Base-by-base conservation (phyloP, 805 yeast species). In the Kazachstania africana region DNA sequence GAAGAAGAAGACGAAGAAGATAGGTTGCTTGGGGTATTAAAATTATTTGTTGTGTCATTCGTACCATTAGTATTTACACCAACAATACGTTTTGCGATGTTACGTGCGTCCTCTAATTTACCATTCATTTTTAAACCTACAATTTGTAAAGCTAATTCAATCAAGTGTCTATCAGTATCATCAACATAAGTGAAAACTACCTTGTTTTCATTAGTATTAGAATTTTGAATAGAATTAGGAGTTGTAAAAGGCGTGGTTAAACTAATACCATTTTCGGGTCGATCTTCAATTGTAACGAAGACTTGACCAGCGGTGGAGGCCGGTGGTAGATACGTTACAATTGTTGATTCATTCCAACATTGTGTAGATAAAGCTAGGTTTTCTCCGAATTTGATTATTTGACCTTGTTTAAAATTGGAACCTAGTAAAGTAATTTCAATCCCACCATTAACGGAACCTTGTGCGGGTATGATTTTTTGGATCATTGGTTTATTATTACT, bases 71-170 rank as follows among this genome's bases (percentile, higher is more conserved):
- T 23, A 22, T 55, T 59, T 16, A 55, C 55, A 5, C 91, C 91
- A 32, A 87, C 84, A 41, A 88, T 83, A 39, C 93, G 66, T 53
- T 78, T 78, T 1, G 96, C 96, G 45, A 88, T 81, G 48, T 82
- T 84, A 41, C 81, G 72, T 1, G 96, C 95, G 55, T 87, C 95
- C 48, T 88, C 96, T 34, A 88, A 61, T 45, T 78, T 77, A 34
- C 96, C 97, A 48, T 82, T 85, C 95, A 87, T 84, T 59, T 87
- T 87, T 55, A 85, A 64, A 1, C 97, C 97, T 26, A 88, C 95
- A 44, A 88, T 88, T 50, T 88, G 96, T 43, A 88, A 63, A 1
- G 98, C 97, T 40, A 88, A 63, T 58, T 88, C 97, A 50, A 87
- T 81, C 50, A 88, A 67, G 54, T 87, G 95, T 40, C 87, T 69